Conservation (phyloP, 208 protist genomes). For the Leishmania mexicana region DNA sequence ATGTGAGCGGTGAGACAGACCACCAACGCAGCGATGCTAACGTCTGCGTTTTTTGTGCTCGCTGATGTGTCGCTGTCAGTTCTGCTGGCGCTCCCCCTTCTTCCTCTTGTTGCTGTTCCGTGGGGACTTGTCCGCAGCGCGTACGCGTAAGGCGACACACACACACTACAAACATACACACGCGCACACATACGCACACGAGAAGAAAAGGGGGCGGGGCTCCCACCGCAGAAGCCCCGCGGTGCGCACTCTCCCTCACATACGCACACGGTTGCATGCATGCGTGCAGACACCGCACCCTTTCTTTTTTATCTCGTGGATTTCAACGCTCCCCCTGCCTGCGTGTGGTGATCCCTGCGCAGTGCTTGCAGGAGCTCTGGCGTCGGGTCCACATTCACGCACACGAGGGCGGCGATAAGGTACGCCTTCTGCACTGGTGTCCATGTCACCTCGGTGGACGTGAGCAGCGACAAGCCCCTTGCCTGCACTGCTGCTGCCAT, state of each 20-base stretch:
- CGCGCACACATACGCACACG: not conserved
- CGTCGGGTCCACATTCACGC: constrained; percentile 42
- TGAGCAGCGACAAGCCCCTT: constrained; percentile 15
- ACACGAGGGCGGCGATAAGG: constrained; percentile 76
- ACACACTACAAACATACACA: not conserved
- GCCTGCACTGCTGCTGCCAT: constrained; percentile 16
- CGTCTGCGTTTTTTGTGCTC: not conserved
- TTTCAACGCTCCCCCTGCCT: not conserved
- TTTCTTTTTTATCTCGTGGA: not conserved
- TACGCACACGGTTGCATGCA: not conserved
- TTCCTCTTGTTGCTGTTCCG: not conserved
- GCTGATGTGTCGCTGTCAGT: not conserved
- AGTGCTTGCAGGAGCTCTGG: constrained; percentile 46
- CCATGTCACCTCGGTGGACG: constrained; percentile 7
- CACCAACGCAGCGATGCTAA: not conserved
- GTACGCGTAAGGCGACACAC: not conserved
- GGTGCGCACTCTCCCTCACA: not conserved
- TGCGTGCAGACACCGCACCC: not conserved
- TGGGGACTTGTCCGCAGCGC: not conserved
- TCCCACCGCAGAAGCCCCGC: not conserved
- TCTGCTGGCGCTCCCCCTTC: not conserved
- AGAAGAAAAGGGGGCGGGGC: not conserved
- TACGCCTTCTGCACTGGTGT: constrained; percentile 59
- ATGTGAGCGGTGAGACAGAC: not conserved
- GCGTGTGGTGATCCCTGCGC: constrained; percentile 3